Base-by-base conservation (phyloP, 169 alveolate genomes). In the Babesia ovata region DNA sequence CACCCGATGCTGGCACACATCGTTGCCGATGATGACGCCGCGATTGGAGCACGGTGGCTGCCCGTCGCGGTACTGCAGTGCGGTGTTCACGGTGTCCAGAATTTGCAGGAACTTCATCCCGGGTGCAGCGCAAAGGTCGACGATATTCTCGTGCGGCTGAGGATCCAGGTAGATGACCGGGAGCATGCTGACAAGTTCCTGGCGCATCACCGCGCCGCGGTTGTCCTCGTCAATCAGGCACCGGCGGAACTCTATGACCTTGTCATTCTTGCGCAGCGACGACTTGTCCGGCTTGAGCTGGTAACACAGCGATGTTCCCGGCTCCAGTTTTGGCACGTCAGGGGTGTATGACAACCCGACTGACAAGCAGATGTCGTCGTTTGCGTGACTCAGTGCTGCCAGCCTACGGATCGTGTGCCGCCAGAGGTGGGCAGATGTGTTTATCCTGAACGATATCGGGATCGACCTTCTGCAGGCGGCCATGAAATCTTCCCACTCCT, bases 111-210 rank as follows among this genome's bases (percentile, higher is more conserved):
- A 74, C 49, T 81, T 73, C 84, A 81, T 81, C 13, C 84, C 99
- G 36, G 99, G 99, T 9, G 99, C 99, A 26, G 99, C 98, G 81
- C 99, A 97, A 91, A 96, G 90, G 84, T 97, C 99, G 33, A 96
- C 86, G 56, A 97, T 93, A 28, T 83, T 86, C 79, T 93, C 97
- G 63, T 90, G 84, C 45, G 94, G 95, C 70, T 94, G 63, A n/a
- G 94, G 92, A 53, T 93, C 93, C 44, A 97, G 89, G 45, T 94
- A 87, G 54, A 95, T 72, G 26, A 97, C 97, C 29, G 99, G 99
- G n/a, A 97, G 76, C 99, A 97, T 97, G 56, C 97, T 88, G 14
- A 97, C 99, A 48, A 95, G 83, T 84, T 97, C 99, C 86, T 97
- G 96, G 54, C 99, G 84, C 33, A 97, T 90, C 52, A 96, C 70